Evolutionary conservation across 108 stramenopile genomes (phyloP), one percentile per base, ranked within the genome.

Genomic region (Nitzschia palea): DNA sequence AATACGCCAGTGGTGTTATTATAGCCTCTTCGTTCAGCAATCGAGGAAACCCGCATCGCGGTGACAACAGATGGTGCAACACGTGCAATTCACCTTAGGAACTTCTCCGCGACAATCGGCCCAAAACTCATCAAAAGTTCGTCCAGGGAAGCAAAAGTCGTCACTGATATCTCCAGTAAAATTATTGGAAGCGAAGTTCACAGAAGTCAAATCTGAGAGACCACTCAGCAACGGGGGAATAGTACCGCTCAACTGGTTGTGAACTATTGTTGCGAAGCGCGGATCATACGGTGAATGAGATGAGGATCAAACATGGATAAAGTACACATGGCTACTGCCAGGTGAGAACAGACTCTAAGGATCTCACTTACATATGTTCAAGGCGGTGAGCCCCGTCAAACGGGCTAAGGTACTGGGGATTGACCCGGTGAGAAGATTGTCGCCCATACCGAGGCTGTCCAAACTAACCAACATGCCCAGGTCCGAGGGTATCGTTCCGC

Each of bases 401-500:
- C n/a, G 9, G 8, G 36, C 31, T n/a, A 77, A 51, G 14, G 51
- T 30, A 17, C 0, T 32, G n/a, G 82, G 80, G n/a, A 86, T 60
- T 8, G 62, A 59, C n/a, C 80, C 85, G 12, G 36, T 15, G 18
- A 80, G 66, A 17, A 58, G 15, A 61, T 73, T 74, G 14, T 58
- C 34, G 5, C 55, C 32, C 9, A 83, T 63, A 29, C 76, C 68
- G n/a, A 85, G 44, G 37, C 65, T 50, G 44, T 70, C 64, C 37
- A 81, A 42, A 9, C 45, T 65, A 1, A 30, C 29, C 30, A 63
- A 1, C 14, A 20, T 29, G 0, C 62, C 62, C 2, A 63, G 8
- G n/a, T 63, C 62, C 12, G 44, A 22, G 1, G 62, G 62, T 23
- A 63, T 45, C 4, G 26, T 31, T 31, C 62, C 62, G 10, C 45